Base-by-base conservation (phyloP, 2,329 filamentous ascomycete genomes). In the Cladophialophora bantiana region DNA sequence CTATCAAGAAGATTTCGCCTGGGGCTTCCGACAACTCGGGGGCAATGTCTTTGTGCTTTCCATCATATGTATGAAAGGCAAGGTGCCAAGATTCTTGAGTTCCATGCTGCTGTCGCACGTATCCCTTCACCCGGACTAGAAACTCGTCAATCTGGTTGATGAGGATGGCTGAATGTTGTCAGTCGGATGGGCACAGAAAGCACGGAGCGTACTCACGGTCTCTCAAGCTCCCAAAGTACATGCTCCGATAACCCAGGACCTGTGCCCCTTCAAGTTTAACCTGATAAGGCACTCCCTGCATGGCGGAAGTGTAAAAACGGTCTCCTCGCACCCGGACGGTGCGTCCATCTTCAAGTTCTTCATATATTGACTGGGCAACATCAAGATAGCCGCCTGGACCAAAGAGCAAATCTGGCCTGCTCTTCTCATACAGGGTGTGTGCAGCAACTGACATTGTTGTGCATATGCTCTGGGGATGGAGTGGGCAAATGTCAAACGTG, bases 371-470 rank as follows among this genome's bases (percentile, higher is more conserved):
- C 0, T 74, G 53, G 0, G 75, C 75, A 0, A 86, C 73, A 45
- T 83, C 75, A 0, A 86, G 75, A 5, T 75, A 72, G 0, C 84
- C 85, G 0, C 84, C 85, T 0, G 85, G 85, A 0, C 85, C 85
- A 4, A 75, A 67, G 1, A 86, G 71, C 0, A 82, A 70, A 71
- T 87, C 85, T 0, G 85, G 84, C n/a, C 84, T 72, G 0, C 80
- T 77, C 66, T 86, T 87, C 75, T 86, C 85, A 60, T 87, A 87
- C 9, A 87, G 73, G 0, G 83, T 82, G 67, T 87, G 84, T 0
- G 84, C 83, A 0, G 84, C 84, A 0, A 87, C 84, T 0, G 80
- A 82, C 0, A 82, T 63, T 0, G 82, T 79, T 0, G 81, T 85
- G 67, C 85, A 86, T 1, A 74, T 75, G 0, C 79, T 76, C 0